Percentiles rank a stretch among this genome's conserved stretches.
Evolutionary conservation across 2,329 filamentous ascomycete genomes (phyloP).

Genomic region (Cladophialophora carrionii): DNA sequence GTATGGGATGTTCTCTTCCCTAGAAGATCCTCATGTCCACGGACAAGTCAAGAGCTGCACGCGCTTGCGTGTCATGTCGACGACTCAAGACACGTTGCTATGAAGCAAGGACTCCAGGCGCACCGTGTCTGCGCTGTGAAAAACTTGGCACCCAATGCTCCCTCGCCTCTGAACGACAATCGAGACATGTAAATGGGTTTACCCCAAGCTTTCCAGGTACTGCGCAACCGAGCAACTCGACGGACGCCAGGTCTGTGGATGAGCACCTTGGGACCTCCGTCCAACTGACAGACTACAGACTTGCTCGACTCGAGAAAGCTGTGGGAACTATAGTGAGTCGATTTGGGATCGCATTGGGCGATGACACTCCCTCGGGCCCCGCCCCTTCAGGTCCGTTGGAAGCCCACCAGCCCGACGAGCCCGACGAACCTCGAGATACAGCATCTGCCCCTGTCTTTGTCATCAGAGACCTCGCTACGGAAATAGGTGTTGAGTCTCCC

Average conservation of each 20-base stretch:
- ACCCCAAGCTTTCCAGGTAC: neutral
- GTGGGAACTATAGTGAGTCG: conserved; percentile 6
- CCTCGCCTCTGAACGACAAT: conserved; percentile 5
- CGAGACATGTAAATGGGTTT: neutral
- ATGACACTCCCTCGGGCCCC: neutral
- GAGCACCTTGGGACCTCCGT: neutral
- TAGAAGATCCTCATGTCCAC: conserved; percentile 19
- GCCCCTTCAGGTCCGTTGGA: neutral
- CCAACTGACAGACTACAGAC: conserved; percentile 9
- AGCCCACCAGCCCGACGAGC: conserved; percentile 1
- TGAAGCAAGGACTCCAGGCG: conserved; percentile 40
- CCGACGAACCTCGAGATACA: conserved; percentile 5
- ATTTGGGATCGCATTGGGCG: conserved; percentile 10
- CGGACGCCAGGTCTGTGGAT: conserved; percentile 10
- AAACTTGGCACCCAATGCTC: conserved; percentile 46
- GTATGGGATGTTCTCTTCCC: conserved; percentile 32
- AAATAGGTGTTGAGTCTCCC: conserved; percentile 38
- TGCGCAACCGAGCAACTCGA: neutral
- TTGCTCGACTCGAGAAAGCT: conserved; percentile 13
- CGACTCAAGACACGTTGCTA: conserved; percentile 52
- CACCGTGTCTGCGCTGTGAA: conserved; percentile 47
- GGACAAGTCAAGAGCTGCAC: conserved; percentile 5
- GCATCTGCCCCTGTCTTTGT: conserved; percentile 41
- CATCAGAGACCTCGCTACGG: conserved; percentile 41
- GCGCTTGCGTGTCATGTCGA: conserved; percentile 45